Percentiles rank a stretch among this genome's conserved stretches.
These are phyloP conservation scores for Exserohilum turcica DNA, from an alignment of 2,329 filamentous ascomycete species.

Conservation along the genomic window DNA sequence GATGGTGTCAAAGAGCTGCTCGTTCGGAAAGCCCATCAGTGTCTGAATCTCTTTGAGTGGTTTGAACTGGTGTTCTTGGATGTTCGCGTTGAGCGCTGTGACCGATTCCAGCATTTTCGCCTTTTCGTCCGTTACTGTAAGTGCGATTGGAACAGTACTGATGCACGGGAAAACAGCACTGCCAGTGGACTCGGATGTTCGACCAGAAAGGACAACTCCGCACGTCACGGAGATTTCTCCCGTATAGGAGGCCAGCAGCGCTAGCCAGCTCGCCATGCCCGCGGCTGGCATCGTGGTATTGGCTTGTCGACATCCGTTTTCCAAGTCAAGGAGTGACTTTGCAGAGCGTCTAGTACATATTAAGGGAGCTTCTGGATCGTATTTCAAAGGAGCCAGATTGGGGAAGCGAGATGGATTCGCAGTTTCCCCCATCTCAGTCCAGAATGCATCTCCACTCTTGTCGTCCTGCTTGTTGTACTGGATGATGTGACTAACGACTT, in stretches of 20 bases:
- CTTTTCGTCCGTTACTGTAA: constrained; percentile 61
- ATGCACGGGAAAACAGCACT: constrained; percentile 76
- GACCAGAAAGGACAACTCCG: constrained; percentile 79
- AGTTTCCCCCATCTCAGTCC: constrained; percentile 61
- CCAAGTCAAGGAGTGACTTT: constrained; percentile 55
- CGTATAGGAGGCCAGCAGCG: constrained; percentile 74
- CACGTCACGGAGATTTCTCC: constrained; percentile 77
- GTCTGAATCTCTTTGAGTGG: constrained; percentile 74
- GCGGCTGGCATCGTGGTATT: constrained; percentile 78
- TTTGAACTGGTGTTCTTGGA: constrained; percentile 73
- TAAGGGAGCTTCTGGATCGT: constrained; percentile 39
- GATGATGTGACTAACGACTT: constrained; percentile 54
- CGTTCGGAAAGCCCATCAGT: constrained; percentile 68
- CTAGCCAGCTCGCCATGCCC: constrained; percentile 78
- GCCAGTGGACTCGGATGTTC: constrained; percentile 65
- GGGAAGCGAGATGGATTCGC: constrained; percentile 74
- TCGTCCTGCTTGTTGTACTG: constrained; percentile 39
- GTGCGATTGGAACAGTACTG: constrained; percentile 75
- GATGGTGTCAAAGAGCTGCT: constrained; percentile 79
- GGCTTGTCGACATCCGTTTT: constrained; percentile 59
- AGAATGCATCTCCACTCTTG: constrained; percentile 59
- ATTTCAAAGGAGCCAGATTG: constrained; percentile 68
- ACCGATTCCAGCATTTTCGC: constrained; percentile 64
- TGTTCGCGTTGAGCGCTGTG: constrained; percentile 66
- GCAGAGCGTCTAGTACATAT: constrained; percentile 48